phyloP scores from a whole-genome alignment of 1,139 yeast genomes.

The Protomyces inouyei region DNA sequence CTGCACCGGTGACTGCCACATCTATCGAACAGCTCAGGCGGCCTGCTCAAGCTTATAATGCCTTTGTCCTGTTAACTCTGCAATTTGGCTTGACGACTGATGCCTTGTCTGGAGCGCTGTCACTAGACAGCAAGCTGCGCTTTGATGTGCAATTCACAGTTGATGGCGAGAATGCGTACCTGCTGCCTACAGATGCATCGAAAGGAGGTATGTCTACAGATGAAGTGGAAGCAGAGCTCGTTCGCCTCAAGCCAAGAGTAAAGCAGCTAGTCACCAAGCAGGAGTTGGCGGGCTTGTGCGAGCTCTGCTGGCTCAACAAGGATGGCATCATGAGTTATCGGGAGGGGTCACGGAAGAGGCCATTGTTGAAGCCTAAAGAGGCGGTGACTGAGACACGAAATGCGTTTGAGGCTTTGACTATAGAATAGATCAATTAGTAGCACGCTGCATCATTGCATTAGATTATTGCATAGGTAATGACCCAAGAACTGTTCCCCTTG shows the following conservation, averaged over 20 bases:
- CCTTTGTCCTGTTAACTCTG: constrained; percentile 30
- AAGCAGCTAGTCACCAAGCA: constrained; percentile 11
- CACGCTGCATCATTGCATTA: not conserved
- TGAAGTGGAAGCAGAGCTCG: constrained; percentile 30
- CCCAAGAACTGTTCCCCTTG: no score
- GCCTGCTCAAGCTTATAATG: constrained; percentile 30
- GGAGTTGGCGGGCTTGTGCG: constrained; percentile 28
- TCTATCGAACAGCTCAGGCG: constrained; percentile 6
- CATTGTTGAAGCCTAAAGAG: not conserved
- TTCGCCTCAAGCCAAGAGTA: constrained; percentile 26
- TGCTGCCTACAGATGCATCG: constrained; percentile 26
- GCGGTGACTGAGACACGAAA: not conserved
- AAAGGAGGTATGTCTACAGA: constrained; percentile 4
- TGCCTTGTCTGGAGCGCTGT: constrained; percentile 13
- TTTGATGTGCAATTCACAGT: constrained; percentile 29
- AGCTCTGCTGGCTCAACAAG: constrained; percentile 32
- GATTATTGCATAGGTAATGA: no score
- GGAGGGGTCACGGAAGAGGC: constrained; percentile 21
- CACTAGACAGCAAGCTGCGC: constrained; percentile 7
- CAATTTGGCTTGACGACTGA: constrained; percentile 31
- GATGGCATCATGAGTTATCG: constrained; percentile 31
- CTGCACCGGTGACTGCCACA: constrained; percentile 26
- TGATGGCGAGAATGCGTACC: constrained; percentile 31
- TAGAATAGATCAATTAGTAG: not conserved
- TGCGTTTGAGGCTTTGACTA: constrained; percentile 8